Percentiles rank a stretch among this genome's conserved stretches.
These are phyloP conservation scores for Karstenula rhodostoma DNA, from an alignment of 2,329 filamentous ascomycete genomes.

Conservation along the genomic window DNA sequence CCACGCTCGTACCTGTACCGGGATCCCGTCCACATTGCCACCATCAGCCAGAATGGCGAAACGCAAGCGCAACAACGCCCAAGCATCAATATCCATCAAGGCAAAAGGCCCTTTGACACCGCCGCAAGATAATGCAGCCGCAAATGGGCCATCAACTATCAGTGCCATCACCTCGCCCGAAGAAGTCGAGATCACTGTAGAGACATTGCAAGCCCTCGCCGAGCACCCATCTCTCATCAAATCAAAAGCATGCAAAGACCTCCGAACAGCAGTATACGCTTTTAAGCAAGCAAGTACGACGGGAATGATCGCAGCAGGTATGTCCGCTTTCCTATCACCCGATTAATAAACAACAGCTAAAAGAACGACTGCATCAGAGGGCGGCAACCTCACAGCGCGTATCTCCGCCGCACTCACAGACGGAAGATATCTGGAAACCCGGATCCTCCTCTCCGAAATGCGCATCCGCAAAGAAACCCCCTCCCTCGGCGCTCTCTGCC, in stretches of 20 bases:
- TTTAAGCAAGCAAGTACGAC: constrained; percentile 75
- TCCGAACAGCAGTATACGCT: constrained; percentile 72
- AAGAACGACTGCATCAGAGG: no score
- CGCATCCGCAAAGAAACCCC: constrained; percentile 70
- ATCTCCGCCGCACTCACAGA: constrained; percentile 72
- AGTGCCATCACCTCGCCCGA: constrained; percentile 66
- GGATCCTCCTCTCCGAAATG: constrained; percentile 74
- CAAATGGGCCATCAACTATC: constrained; percentile 59
- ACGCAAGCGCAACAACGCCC: constrained; percentile 36
- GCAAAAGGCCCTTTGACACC: constrained; percentile 34
- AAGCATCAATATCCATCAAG: constrained; percentile 33
- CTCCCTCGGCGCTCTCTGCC: constrained; percentile 72
- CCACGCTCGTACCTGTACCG: not conserved
- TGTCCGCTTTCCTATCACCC: not conserved
- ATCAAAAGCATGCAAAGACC: constrained; percentile 71
- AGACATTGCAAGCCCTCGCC: constrained; percentile 67
- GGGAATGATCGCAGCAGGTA: constrained; percentile 66
- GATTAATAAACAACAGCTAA: no score
- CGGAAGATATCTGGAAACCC: constrained; percentile 70
- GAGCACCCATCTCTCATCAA: constrained; percentile 71
- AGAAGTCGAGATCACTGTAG: constrained; percentile 72
- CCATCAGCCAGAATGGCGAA: constrained; percentile 31
- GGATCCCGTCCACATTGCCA: not conserved
- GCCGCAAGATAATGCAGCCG: constrained; percentile 30
- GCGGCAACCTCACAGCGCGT: constrained; percentile 70